phyloP scores from a whole-genome alignment of 2,329 filamentous ascomycete genomes.

The Pyrenochaeta sp. region DNA sequence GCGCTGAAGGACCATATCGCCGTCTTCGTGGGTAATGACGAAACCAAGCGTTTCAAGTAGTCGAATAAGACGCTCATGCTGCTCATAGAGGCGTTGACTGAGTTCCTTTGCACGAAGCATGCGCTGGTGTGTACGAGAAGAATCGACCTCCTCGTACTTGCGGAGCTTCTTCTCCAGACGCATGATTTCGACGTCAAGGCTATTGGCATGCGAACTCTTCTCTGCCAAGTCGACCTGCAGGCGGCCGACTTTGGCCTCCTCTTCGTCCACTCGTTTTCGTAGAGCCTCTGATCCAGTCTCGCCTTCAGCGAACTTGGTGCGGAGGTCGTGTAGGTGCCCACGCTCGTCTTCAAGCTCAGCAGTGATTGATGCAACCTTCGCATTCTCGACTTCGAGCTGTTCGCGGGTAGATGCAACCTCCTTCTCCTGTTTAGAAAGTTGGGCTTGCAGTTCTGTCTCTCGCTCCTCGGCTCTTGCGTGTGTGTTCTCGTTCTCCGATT shows the following conservation, averaged over 20 bases:
- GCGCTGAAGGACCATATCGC: slow-evolving; percentile 78
- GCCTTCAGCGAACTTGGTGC: slow-evolving; percentile 78
- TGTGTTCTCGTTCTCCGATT: slow-evolving; percentile 56
- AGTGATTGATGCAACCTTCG: slow-evolving; percentile 56
- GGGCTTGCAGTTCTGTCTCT: slow-evolving; percentile 46
- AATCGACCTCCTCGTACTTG: slow-evolving; percentile 56
- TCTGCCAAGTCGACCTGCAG: slow-evolving; percentile 76
- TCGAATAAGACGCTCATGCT: slow-evolving; percentile 83
- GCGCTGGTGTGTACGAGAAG: slow-evolving; percentile 71
- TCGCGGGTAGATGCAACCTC: slow-evolving; percentile 49
- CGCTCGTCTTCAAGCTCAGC: slow-evolving; percentile 71
- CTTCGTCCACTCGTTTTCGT: slow-evolving; percentile 76
- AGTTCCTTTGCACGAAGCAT: slow-evolving; percentile 80
- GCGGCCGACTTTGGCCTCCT: slow-evolving; percentile 73
- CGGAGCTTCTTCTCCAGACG: slow-evolving; percentile 72
- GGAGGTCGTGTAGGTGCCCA: slow-evolving; percentile 72
- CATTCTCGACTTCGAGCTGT: slow-evolving; percentile 58
- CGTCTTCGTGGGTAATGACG: slow-evolving; percentile 76
- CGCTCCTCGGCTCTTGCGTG: slow-evolving; percentile 52
- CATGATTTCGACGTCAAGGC: slow-evolving; percentile 77
- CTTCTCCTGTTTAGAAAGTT: slow-evolving; percentile 50
- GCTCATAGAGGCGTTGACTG: slow-evolving; percentile 80
- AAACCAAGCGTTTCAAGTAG: slow-evolving; percentile 90
- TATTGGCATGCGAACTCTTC: slow-evolving; percentile 77
- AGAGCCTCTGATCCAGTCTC: slow-evolving; percentile 84